Base-by-base conservation (phyloP, 2,329 filamentous ascomycete species). In the Fusarium dlaminii region DNA sequence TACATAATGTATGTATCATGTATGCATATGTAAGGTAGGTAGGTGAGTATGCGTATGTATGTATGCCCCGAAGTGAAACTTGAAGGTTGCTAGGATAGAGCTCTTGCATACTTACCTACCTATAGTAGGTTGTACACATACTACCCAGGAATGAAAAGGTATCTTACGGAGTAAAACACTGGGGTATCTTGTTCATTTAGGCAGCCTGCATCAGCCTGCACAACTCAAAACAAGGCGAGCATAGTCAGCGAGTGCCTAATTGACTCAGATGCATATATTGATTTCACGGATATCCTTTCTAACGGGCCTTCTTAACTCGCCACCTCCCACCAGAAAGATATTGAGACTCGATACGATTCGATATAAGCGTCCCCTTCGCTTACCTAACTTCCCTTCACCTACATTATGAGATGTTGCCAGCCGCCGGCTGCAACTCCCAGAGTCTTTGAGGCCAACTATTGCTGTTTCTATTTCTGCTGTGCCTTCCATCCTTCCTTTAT, bases 251-350 rank as follows among this genome's bases (percentile, higher is more conserved):
- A 63, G 46, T 70, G 45, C 67, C 72, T 55, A 68, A 69, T 67
- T 60, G 56, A 59, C 43, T 63, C 71, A 57, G 69, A 46, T 70
- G 72, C 71, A 66, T 70, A 68, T 49, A 57, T 66, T 55, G 63
- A 70, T 36, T 42, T 58, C 63, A 75, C 40, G 65, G 65, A 67
- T 65, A 45, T 68, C 58, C 52, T 59, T 60, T 73, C 45, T 57
- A 67, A 65, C 49, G 51, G 56, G 66, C 56, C 75, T 75, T 77
- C 70, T 77, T 72, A 78, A 77, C 64, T 63, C 72, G 66, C 68
- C 66, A 43, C 59, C 63, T 70, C 72, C 70, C 74, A 59, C 74
- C 60, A 69, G 34, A 55, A 49, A 56, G 57, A 59, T 57, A 57
- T 68, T 45, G 40, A 63, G 49, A 63, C 54, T 24, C 60, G 60